Evolutionary conservation across 208 protist species (phyloP), one percentile per base, ranked within the genome.

Genomic region (Leishmania arabica): DNA sequence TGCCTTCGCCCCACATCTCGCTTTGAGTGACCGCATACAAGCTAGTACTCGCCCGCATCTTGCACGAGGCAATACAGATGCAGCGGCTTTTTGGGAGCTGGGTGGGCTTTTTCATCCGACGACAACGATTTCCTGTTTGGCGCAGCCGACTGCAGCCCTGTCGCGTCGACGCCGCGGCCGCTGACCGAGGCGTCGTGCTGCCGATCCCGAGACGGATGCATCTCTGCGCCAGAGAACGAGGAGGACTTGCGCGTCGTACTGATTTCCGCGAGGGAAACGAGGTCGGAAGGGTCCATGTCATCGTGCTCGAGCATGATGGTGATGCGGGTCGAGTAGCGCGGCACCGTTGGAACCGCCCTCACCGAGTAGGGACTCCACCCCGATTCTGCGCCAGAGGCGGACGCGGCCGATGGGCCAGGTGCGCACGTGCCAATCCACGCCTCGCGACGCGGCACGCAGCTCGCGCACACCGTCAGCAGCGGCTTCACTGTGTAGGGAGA

Each of bases 241-340:
- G 71, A 27, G 7, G 80, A 51, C 76, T 78, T 80, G 54, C 81
- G 76, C 40, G 85, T 78, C 31, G 82, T 90, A 65, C 73, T 89
- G 58, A 89, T 83, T 80, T 95, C 90, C 37, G 88, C 91, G 40
- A 95, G 86, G n/a, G 91, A 90, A 47, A 95, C 78, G 47, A 95
- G 78, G 73, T 95, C 92, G 13, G 86, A 60, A 24, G 91, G 87
- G 21, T 93, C 84, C 77, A 95, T 71, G 34, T 90, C 89, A 70
- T 93, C 88, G 83, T 97, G 90, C 82, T 97, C 94, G 31, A 97
- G 84, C 71, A 96, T 86, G 4, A 97, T 69, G 13, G 92, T 95
- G 54, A 96, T 83, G 54, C 91, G 92, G 27, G 94, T 97, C 19
- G 82, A 86, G 79, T 92, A 94, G 37, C 92, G 94, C 56, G 94